These are phyloP conservation scores for Metarhizium brunneum DNA, from an alignment of 2,329 filamentous ascomycete species.

Conservation along the genomic window DNA sequence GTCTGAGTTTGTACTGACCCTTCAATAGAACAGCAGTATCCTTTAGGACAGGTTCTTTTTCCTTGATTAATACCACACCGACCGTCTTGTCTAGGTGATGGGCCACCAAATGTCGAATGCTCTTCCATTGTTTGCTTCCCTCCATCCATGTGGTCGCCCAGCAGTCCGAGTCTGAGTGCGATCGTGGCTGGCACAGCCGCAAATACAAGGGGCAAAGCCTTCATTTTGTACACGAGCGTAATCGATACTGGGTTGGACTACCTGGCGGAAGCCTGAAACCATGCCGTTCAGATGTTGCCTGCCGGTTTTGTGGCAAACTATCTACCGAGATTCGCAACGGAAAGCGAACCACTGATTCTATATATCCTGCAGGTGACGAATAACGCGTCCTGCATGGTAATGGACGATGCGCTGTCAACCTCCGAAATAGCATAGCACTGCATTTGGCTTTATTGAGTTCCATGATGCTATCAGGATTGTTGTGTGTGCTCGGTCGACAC, in stretches of 20 bases:
- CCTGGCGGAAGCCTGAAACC: no score
- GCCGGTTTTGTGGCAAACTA: no score
- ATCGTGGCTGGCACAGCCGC: neutral
- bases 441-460: neutral
- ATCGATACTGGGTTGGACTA: no score
- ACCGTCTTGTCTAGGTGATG: neutral
- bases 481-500: neutral
- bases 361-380: no score
- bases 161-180: neutral
- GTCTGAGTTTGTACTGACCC: conserved; percentile 20
- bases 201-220: neutral
- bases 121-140: neutral
- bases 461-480: neutral
- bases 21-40: conserved; percentile 32
- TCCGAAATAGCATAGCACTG: no score
- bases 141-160: neutral
- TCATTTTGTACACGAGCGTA: neutral
- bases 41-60: conserved; percentile 17
- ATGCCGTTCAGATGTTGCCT: no score
- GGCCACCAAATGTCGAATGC: neutral
- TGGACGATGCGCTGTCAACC: no score
- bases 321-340: no score
- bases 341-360: no score
- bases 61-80: neutral
- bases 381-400: no score